Percentiles rank a stretch among this genome's conserved stretches.
These are phyloP conservation scores for Aureobasidium mangrovei DNA, from an alignment of 2,329 filamentous ascomycete species.

Conservation along the genomic window DNA sequence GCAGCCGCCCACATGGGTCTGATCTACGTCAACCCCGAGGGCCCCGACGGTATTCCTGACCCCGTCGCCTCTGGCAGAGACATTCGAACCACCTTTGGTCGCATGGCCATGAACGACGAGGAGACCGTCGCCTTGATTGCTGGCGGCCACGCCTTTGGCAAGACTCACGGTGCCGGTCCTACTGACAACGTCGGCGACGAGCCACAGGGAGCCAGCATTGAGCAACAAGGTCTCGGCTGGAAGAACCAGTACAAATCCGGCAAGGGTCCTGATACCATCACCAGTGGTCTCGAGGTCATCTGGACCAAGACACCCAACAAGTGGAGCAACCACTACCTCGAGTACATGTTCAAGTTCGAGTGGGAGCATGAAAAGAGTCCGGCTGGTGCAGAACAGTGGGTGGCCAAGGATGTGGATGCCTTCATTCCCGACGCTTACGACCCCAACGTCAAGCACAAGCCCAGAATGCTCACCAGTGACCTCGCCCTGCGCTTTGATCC, in stretches of 20 bases:
- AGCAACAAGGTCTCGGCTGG: conserved; percentile 67
- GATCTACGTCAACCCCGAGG: conserved; percentile 77
- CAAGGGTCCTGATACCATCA: conserved; percentile 65
- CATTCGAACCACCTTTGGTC: conserved; percentile 64
- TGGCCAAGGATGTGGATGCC: conserved; percentile 57
- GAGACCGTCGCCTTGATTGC: conserved; percentile 74
- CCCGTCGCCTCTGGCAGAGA: conserved; percentile 60
- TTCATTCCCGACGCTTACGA: conserved; percentile 67
- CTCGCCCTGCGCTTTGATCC: conserved; percentile 64
- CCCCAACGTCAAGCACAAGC: conserved; percentile 59
- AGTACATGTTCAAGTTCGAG: conserved; percentile 69
- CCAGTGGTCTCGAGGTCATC: conserved; percentile 67
- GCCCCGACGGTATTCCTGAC: conserved; percentile 63
- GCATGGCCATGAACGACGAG: conserved; percentile 78
- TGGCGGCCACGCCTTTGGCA: conserved; percentile 70
- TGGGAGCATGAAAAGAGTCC: conserved; percentile 71
- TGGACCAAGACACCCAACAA: conserved; percentile 69
- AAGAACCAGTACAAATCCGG: conserved; percentile 54
- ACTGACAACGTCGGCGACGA: conserved; percentile 57
- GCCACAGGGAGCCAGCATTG: conserved; percentile 55
- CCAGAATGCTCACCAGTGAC: conserved; percentile 71
- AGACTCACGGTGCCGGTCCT: conserved; percentile 66
- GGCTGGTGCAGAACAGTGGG: conserved; percentile 68
- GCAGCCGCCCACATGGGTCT: conserved; percentile 65
- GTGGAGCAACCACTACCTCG: conserved; percentile 67